phyloP scores from a whole-genome alignment of 805 yeast species.

The Ogataea nakhonphanomensis region DNA sequence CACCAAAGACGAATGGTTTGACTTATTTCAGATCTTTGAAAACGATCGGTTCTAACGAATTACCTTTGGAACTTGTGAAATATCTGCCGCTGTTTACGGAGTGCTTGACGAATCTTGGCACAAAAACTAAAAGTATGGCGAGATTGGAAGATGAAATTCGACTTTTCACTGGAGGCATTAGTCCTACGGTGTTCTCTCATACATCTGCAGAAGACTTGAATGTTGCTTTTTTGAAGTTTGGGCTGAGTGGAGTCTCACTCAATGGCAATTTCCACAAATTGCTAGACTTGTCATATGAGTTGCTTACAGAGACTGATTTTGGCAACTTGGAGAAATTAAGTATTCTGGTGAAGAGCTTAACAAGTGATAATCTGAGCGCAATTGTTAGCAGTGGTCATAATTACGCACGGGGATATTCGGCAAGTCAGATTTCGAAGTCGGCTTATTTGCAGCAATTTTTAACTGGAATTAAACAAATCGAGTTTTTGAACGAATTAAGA shows the following conservation, averaged over 20 bases:
- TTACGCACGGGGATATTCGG: constrained; percentile 68
- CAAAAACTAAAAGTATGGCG: constrained; percentile 63
- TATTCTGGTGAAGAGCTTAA: constrained; percentile 67
- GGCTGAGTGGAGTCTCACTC: constrained; percentile 66
- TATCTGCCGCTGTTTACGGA: constrained; percentile 75
- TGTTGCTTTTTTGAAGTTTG: constrained; percentile 50
- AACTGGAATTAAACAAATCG: constrained; percentile 74
- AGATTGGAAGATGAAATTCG: constrained; percentile 83
- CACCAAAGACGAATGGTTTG: constrained; percentile 66
- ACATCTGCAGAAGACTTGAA: constrained; percentile 50
- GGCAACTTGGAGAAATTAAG: constrained; percentile 62
- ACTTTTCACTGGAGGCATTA: constrained; percentile 78
- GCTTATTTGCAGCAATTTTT: constrained; percentile 60
- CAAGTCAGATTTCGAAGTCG: constrained; percentile 58
- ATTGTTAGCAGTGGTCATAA: constrained; percentile 88
- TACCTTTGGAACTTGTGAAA: constrained; percentile 63
- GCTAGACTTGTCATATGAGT: constrained; percentile 62
- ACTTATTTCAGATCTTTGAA: constrained; percentile 72
- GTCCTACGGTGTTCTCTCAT: constrained; percentile 55
- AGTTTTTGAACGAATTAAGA: constrained; percentile 61
- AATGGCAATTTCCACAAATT: constrained; percentile 59
- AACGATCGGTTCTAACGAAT: constrained; percentile 42
- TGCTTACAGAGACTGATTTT: constrained; percentile 69
- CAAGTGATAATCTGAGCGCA: constrained; percentile 71
- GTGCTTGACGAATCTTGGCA: constrained; percentile 86